Conservation (phyloP, 2,329 filamentous ascomycete species). For the Calonectria multiphialidica region DNA sequence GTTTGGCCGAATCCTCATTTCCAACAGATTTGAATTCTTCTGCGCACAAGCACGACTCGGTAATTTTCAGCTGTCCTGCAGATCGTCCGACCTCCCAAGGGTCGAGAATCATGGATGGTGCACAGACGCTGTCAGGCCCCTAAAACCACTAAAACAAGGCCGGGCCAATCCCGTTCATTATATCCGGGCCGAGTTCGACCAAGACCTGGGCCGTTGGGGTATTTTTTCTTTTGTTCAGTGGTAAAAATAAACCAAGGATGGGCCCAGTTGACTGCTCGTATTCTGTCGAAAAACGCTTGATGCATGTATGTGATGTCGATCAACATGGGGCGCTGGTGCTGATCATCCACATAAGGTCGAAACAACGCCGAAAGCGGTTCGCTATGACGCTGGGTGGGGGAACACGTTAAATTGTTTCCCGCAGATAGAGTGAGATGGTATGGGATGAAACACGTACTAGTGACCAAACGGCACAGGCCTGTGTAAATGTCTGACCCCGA, state of each 20-base stretch:
- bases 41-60: background rate
- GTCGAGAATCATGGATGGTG: background rate
- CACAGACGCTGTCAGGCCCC: background rate
- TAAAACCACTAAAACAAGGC: background rate
- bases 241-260: background rate
- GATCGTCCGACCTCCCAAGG: background rate
- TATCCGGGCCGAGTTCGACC: background rate
- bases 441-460: slow-evolving; percentile 2
- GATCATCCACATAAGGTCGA: background rate
- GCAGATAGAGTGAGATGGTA: background rate
- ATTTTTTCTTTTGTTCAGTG: background rate
- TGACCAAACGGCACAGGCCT: background rate
- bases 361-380: background rate
- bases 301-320: background rate
- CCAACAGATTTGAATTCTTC: background rate
- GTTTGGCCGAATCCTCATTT: background rate
- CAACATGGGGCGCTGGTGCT: background rate
- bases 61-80: background rate
- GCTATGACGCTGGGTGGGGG: background rate
- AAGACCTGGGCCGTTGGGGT: background rate
- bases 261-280: background rate
- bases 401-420: background rate
- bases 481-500: background rate
- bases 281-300: background rate
- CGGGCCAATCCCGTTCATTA: background rate